These are phyloP conservation scores for Candida sphagnicola DNA, from an alignment of 805 yeast species.

Conservation along the genomic window DNA sequence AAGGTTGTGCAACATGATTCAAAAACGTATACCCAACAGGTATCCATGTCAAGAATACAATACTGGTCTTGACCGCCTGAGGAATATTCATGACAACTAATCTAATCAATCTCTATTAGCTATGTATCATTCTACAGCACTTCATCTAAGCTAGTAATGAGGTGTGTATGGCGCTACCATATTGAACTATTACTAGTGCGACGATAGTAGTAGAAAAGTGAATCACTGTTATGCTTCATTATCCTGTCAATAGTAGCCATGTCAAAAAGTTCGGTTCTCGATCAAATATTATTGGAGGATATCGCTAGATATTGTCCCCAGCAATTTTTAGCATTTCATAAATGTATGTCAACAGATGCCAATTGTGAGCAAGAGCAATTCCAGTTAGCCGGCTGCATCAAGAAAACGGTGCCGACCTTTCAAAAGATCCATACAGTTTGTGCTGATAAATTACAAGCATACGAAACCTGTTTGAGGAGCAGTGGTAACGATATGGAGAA, in stretches of 20 bases:
- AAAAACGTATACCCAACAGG: slow-evolving; percentile 71
- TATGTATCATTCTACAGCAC: too few species aligned
- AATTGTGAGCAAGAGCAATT: slow-evolving; percentile 56
- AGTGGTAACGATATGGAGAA: slow-evolving; percentile 42
- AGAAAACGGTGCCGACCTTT: slow-evolving; percentile 63
- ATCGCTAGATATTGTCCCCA: slow-evolving; percentile 74
- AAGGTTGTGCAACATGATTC: slow-evolving; percentile 70
- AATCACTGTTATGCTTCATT: too few species aligned
- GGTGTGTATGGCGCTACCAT: too few species aligned
- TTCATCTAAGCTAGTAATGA: too few species aligned
- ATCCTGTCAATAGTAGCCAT: too few species aligned
- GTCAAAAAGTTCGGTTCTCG: slow-evolving; percentile 33
- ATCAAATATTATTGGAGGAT: slow-evolving; percentile 74
- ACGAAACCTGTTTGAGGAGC: slow-evolving; percentile 59
- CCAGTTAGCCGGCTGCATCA: slow-evolving; percentile 60
- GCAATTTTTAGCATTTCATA: slow-evolving; percentile 67
- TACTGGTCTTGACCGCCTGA: background rate
- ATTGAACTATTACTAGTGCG: too few species aligned
- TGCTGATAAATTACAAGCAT: slow-evolving; percentile 50
- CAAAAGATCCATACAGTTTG: slow-evolving; percentile 65
- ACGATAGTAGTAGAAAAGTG: too few species aligned
- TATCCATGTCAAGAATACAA: slow-evolving; percentile 53
- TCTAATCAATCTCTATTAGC: too few species aligned
- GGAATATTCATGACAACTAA: background rate
- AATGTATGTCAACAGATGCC: slow-evolving; percentile 57